phyloP scores from a whole-genome alignment of 805 yeast species.

The Lipomyces sp. region DNA sequence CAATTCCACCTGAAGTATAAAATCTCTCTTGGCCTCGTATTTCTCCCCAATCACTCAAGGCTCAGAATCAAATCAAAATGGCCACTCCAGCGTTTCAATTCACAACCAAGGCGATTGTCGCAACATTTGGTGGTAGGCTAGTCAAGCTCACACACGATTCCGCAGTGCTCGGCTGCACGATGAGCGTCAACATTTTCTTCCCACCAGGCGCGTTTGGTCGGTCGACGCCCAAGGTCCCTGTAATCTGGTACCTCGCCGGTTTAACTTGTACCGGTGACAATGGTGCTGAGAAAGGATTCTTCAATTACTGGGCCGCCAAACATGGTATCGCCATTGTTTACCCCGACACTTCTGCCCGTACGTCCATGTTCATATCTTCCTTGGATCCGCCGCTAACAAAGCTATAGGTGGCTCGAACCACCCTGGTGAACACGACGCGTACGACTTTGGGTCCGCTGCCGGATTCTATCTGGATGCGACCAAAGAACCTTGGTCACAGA shows the following conservation, averaged over 20 bases:
- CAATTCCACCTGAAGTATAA: neutral
- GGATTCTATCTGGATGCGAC: conserved; percentile 92
- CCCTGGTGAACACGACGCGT: conserved; percentile 79
- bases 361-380: conserved; percentile 9
- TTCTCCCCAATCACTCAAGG: neutral
- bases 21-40: neutral
- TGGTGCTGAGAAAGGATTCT: conserved; percentile 89
- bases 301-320: conserved; percentile 78
- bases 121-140: conserved; percentile 74
- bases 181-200: conserved; percentile 83
- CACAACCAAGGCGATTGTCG: conserved; percentile 57
- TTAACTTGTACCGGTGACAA: conserved; percentile 92
- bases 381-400: neutral
- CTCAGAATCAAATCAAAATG: neutral
- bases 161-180: conserved; percentile 61
- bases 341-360: conserved; percentile 95
- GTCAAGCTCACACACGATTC: conserved; percentile 79
- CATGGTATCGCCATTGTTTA: conserved; percentile 86
- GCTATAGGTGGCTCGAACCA: conserved; percentile 59
- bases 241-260: conserved; percentile 80
- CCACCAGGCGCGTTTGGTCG: conserved; percentile 58
- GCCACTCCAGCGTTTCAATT: conserved; percentile 46
- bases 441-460: conserved; percentile 95
- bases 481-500: conserved; percentile 65
- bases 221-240: conserved; percentile 59